A percentile compares a stretch with the other conserved stretches of the same genome.
phyloP scores from a whole-genome alignment of 306 rosid species.

The Medicago lupulina region DNA sequence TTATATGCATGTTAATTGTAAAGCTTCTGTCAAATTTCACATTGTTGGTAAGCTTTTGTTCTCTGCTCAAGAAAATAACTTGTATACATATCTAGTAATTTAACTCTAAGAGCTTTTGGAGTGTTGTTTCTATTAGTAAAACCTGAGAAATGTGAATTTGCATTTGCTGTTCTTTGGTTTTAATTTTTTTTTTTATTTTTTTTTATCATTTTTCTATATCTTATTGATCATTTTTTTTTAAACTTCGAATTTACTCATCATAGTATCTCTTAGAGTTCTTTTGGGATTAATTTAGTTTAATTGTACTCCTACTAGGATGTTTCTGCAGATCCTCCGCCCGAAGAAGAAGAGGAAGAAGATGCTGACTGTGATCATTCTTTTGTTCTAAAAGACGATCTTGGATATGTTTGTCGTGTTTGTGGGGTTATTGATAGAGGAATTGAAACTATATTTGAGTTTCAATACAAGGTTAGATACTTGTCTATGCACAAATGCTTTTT shows the following conservation, averaged over 20 bases:
- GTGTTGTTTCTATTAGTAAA: slow-evolving; percentile 22
- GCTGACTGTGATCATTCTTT: slow-evolving; percentile 86
- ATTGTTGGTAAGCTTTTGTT: slow-evolving; percentile 12
- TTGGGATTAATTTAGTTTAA: slow-evolving; percentile 33
- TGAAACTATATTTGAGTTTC: slow-evolving; percentile 90
- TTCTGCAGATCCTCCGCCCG: slow-evolving; percentile 51
- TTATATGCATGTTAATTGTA: not conserved
- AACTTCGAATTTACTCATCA: slow-evolving; percentile 7
- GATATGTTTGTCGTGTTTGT: slow-evolving; percentile 91
- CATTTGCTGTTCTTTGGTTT: slow-evolving; percentile 2
- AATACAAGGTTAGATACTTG: slow-evolving; percentile 55
- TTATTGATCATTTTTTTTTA: not conserved
- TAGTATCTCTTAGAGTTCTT: slow-evolving; percentile 5
- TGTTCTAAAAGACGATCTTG: slow-evolving; percentile 88
- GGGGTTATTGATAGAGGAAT: slow-evolving; percentile 77
- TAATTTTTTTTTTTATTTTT: too few species aligned
- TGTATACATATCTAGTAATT: slow-evolving; percentile 8
- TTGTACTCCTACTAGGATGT: slow-evolving; percentile 58
- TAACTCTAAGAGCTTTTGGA: slow-evolving; percentile 11
- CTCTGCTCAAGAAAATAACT: not conserved
- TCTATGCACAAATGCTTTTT: slow-evolving; percentile 22
- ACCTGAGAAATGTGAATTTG: slow-evolving; percentile 2
- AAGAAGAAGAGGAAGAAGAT: slow-evolving; percentile 50
- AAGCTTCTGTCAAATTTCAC: slow-evolving; percentile 9
- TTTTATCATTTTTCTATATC: slow-evolving; percentile 27